Evolutionary conservation across 257 asterid species (phyloP).

Genomic region (Solanum piurae): DNA sequence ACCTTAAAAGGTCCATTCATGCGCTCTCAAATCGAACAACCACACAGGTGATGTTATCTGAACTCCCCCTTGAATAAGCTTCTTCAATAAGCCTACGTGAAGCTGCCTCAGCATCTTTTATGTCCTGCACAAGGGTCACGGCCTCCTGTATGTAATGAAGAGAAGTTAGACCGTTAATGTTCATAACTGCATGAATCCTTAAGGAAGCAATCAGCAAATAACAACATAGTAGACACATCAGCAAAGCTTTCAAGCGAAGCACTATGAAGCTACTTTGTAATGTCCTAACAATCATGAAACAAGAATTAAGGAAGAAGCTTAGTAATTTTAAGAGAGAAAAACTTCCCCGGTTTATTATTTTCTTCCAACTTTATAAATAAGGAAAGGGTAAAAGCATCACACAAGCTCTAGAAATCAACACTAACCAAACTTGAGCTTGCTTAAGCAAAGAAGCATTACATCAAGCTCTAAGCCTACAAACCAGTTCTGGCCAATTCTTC

Average conservation of each 20-base stretch:
- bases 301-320: not conserved
- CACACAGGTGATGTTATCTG: conserved; percentile 66
- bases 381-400: not conserved
- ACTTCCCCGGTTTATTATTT: not conserved
- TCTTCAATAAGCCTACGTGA: conserved; percentile 52
- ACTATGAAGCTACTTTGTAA: not conserved
- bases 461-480: not conserved
- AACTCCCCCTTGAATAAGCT: conserved; percentile 58
- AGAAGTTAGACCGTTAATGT: not conserved
- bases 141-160: conserved; percentile 41
- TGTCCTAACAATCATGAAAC: not conserved
- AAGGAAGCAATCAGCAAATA: not conserved
- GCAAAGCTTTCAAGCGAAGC: not conserved
- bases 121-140: conserved; percentile 48
- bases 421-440: not conserved
- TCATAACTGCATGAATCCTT: not conserved
- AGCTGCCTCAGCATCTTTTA: conserved; percentile 58
- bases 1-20: conserved; percentile 6
- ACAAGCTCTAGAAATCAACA: not conserved
- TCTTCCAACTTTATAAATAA: not conserved
- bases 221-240: not conserved
- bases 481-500: not conserved
- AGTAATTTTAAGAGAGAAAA: not conserved
- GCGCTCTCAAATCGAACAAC: conserved; percentile 57
- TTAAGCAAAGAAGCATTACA: not conserved